Evolutionary conservation across 257 asterid genomes (phyloP), one percentile per base, ranked within the genome.

Genomic region (Orobanche coerulescens): DNA sequence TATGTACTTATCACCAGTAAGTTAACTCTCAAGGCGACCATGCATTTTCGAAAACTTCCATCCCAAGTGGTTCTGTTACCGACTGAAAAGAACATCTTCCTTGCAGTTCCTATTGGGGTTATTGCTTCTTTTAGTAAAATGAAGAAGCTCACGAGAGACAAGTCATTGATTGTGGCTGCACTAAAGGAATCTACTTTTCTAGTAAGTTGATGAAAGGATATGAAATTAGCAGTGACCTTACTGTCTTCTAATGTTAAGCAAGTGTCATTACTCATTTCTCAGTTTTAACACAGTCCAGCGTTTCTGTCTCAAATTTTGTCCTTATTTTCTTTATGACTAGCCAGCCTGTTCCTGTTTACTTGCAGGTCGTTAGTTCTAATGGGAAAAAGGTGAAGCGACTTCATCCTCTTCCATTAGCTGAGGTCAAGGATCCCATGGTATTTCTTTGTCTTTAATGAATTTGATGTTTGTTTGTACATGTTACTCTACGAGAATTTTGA

Each of bases 31-130:
- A 53, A 30, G 47, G 22, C 58, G 52, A 44, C 28, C 57, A 25
- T 34, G 62, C 62, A 20, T 65, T 33, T 48, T 49, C 57, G 18
- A 49, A 51, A 61, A 31, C 50, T 68, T 58, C 58, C 49, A 58
- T 60, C 51, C 46, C 43, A 12, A 26, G 42, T 49, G 62, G 19
- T 55, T 13, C 13, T n/a, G 2, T 40, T 58, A 24, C 64, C 26
- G 58, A 36, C 75, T 73, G 63, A 76, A 62, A 58, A 16, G 56
- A 39, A 61, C 30, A 1, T 65, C 23, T 62, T 52, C 54, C 33
- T 74, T 80, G 83, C 95, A 88, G 98, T 92, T 73, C 98, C 96
- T 49, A 70, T 88, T 49, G 91, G 86, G 70, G 90, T 88, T 62
- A 68, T 92, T 75, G 90, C 95, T 36, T 88, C 95, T 58, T 88